Conservation (phyloP, 2,329 filamentous ascomycete species). For the Nothomitra cinnamomea region DNA sequence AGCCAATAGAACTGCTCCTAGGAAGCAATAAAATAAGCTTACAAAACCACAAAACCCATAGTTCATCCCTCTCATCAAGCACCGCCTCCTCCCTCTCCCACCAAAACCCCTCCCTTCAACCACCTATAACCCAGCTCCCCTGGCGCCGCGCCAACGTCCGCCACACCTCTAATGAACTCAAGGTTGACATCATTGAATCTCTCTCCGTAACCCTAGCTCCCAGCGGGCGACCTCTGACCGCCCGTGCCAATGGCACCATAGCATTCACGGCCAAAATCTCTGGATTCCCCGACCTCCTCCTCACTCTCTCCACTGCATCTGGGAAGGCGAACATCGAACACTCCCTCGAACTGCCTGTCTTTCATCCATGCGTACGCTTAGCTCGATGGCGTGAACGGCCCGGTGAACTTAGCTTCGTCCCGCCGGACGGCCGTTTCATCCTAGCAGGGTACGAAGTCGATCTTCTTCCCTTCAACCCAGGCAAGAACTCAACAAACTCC, state of each 20-base stretch:
- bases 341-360: slow-evolving; percentile 75
- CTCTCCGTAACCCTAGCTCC: slow-evolving; percentile 77
- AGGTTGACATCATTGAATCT: slow-evolving; percentile 88
- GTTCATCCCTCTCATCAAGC: not conserved
- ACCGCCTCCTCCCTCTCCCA: not conserved
- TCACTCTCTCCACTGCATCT: slow-evolving; percentile 56
- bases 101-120: not conserved
- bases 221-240: slow-evolving; percentile 71
- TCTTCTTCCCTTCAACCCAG: slow-evolving; percentile 53
- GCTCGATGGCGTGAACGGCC: slow-evolving; percentile 79
- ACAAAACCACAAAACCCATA: not conserved
- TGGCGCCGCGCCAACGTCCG: slow-evolving; percentile 87
- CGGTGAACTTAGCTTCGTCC: slow-evolving; percentile 87
- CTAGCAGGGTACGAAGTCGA: slow-evolving; percentile 91
- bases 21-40: not conserved
- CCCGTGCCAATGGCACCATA: slow-evolving; percentile 80
- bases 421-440: slow-evolving; percentile 85
- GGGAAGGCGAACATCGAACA: slow-evolving; percentile 59
- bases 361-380: slow-evolving; percentile 86
- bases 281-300: slow-evolving; percentile 75
- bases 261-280: slow-evolving; percentile 93
- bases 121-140: slow-evolving; percentile 35
- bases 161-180: slow-evolving; percentile 93
- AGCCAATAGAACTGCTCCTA: not conserved
- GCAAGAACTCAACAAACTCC: slow-evolving; percentile 36